Evolutionary conservation across 805 yeast genomes (phyloP).

Genomic region (Hanseniaspora taiwanica): DNA sequence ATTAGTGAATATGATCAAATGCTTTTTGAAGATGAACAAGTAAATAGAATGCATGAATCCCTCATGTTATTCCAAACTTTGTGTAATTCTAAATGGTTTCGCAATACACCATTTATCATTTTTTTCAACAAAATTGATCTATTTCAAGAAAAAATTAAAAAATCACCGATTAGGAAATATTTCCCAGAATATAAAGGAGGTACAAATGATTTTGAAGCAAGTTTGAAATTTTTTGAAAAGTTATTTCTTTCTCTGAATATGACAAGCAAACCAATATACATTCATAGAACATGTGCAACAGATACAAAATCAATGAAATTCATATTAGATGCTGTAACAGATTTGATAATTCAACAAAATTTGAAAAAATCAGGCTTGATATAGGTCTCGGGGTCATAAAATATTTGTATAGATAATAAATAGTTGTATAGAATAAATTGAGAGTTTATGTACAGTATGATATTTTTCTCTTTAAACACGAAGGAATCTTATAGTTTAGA

Average conservation of each 20-base stretch:
- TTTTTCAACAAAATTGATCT: constrained; percentile 84
- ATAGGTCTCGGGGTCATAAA: constrained; percentile 14
- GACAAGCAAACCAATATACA: constrained; percentile 61
- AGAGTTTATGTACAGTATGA: not conserved
- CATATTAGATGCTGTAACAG: constrained; percentile 86
- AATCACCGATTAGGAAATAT: constrained; percentile 53
- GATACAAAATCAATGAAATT: constrained; percentile 81
- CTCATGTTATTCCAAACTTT: constrained; percentile 70
- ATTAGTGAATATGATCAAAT: constrained; percentile 87
- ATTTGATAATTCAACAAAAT: constrained; percentile 74
- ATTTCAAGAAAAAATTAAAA: constrained; percentile 53
- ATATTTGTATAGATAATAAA: not conserved
- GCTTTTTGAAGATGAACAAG: constrained; percentile 78
- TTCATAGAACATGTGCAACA: constrained; percentile 92
- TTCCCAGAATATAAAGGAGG: constrained; percentile 70
- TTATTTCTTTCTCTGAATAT: constrained; percentile 52
- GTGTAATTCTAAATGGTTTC: constrained; percentile 77
- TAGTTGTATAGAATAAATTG: no score
- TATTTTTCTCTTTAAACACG: no score
- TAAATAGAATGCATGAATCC: constrained; percentile 85
- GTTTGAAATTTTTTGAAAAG: constrained; percentile 56
- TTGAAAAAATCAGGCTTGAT: constrained; percentile 66
- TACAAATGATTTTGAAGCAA: constrained; percentile 50
- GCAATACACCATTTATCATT: constrained; percentile 73
- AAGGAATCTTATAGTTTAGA: constrained; percentile 18